Evolutionary conservation across 2,329 filamentous ascomycete genomes (phyloP).

Genomic region (Aureobasidium leucospermi): DNA sequence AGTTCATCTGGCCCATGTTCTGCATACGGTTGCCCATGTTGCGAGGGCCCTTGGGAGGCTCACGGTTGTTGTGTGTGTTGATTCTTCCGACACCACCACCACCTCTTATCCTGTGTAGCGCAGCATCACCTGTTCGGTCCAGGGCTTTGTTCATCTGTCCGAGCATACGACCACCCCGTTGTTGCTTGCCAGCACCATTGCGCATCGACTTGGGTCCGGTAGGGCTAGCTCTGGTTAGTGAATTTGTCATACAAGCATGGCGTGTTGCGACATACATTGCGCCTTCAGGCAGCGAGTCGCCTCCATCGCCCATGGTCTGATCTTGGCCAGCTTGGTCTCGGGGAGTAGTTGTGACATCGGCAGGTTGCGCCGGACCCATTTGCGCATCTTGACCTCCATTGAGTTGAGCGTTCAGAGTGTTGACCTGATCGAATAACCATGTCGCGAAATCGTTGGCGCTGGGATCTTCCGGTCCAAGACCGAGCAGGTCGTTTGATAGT

Average conservation of each 20-base stretch:
- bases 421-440: slow-evolving; percentile 91
- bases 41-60: slow-evolving; percentile 61
- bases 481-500: slow-evolving; percentile 78
- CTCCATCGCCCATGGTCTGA: slow-evolving; percentile 62
- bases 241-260: background rate
- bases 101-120: slow-evolving; percentile 67
- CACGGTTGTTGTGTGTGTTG: slow-evolving; percentile 62
- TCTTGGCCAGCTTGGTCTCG: slow-evolving; percentile 42
- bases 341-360: background rate
- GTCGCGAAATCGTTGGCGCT: slow-evolving; percentile 74
- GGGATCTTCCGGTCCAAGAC: slow-evolving; percentile 73
- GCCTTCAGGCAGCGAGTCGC: slow-evolving; percentile 33
- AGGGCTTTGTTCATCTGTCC: slow-evolving; percentile 67
- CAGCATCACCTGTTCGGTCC: slow-evolving; percentile 68
- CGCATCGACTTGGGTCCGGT: slow-evolving; percentile 95
- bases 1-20: slow-evolving; percentile 26
- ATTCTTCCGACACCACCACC: slow-evolving; percentile 70
- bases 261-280: slow-evolving; percentile 33
- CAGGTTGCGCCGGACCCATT: slow-evolving; percentile 9
- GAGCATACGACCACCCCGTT: slow-evolving; percentile 65
- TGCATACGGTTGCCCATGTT: slow-evolving; percentile 42
- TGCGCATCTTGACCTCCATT: slow-evolving; percentile 38
- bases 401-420: slow-evolving; percentile 55
- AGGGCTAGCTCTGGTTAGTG: slow-evolving; percentile 51
- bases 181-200: slow-evolving; percentile 36